These are phyloP conservation scores for Magnusiomyces paraingens DNA, from an alignment of 1,139 yeast genomes.

Conservation along the genomic window DNA sequence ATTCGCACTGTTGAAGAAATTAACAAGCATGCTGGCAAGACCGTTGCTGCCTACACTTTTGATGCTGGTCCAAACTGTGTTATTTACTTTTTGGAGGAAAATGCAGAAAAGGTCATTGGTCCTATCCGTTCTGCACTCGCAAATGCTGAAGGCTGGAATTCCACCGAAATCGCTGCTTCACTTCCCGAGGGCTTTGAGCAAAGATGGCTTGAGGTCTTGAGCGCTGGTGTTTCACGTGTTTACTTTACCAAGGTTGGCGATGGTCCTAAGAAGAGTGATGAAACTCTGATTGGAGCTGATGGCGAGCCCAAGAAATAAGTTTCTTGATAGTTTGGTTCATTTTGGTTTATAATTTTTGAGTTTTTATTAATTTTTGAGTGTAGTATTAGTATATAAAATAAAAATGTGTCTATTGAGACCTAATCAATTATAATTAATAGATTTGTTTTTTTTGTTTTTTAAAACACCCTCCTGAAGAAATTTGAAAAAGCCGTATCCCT, in stretches of 20 bases:
- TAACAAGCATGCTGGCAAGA: constrained; percentile 54
- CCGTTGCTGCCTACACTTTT: constrained; percentile 89
- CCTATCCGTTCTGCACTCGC: constrained; percentile 40
- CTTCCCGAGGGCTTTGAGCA: constrained; percentile 34
- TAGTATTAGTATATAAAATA: background rate
- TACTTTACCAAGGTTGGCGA: constrained; percentile 82
- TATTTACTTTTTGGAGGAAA: constrained; percentile 69
- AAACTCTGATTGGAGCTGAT: constrained; percentile 9
- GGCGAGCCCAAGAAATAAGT: constrained; percentile 13
- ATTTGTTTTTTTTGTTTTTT: no score
- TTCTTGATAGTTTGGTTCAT: background rate
- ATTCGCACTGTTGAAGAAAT: constrained; percentile 75
- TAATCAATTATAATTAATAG: no score
- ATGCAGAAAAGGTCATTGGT: constrained; percentile 55
- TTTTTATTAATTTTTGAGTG: background rate
- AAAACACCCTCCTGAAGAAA: no score
- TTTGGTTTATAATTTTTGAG: background rate
- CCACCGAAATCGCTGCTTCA: constrained; percentile 33
- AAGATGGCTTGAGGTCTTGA: constrained; percentile 46
- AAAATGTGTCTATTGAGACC: no score
- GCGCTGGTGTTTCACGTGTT: constrained; percentile 68
- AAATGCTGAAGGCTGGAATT: constrained; percentile 65
- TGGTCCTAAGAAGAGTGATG: constrained; percentile 48
- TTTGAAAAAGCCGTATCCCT: no score
- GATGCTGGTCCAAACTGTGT: constrained; percentile 99